A percentile compares a stretch with the other conserved stretches of the same genome.
Evolutionary conservation across 345 rosid genomes (phyloP).

Genomic region (Salix koriyanagi): DNA sequence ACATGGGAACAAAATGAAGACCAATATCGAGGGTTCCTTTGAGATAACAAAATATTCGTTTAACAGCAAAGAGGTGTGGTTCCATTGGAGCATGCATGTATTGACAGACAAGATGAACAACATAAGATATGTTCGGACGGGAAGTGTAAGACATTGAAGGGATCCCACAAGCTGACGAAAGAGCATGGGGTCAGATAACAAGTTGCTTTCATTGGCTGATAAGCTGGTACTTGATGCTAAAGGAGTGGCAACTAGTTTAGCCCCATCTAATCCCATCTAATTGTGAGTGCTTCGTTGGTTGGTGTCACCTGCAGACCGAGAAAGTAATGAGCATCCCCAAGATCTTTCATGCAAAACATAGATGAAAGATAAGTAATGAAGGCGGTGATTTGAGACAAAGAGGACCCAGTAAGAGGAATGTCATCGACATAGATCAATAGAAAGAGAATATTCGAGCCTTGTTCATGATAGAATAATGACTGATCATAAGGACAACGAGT

Average conservation of each 20-base stretch:
- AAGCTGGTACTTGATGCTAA: neutral
- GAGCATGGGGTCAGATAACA: no score
- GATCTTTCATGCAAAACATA: neutral
- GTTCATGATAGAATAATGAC: neutral
- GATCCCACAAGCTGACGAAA: no score
- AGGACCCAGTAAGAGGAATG: neutral
- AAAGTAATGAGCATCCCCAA: neutral
- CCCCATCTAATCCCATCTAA: neutral
- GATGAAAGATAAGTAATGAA: no score
- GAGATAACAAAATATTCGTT: no score
- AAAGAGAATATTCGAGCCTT: neutral
- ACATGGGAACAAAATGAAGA: no score
- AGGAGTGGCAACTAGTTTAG: neutral
- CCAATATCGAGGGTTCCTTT: no score
- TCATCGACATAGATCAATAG: neutral
- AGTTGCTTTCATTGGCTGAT: no score
- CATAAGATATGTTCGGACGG: rapidly evolving
- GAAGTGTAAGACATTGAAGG: no score
- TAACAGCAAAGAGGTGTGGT: no score
- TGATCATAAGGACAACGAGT: neutral
- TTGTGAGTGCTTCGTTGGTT: neutral
- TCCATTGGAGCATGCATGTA: no score
- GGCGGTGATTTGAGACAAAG: neutral
- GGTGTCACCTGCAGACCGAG: neutral
- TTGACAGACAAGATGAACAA: no score